Evolutionary conservation across 108 stramenopile species (phyloP), one percentile per base, ranked within the genome.

Genomic region (Cylindrotheca fusiformis): DNA sequence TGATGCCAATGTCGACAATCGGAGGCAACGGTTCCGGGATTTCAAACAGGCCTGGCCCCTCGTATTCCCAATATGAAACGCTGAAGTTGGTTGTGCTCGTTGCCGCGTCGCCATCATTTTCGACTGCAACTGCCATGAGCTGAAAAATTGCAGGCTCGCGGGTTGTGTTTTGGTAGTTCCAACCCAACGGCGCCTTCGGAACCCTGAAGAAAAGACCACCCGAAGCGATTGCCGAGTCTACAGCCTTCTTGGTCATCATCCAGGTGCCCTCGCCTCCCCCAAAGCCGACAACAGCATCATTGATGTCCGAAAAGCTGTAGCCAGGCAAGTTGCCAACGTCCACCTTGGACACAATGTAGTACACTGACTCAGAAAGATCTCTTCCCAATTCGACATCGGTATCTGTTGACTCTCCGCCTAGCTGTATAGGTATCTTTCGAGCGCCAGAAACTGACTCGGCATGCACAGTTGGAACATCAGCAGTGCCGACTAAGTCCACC

Each of bases 401-500:
- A 44, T 59, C 58, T 8, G 58, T 59, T 14, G 36, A 59, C 19
- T 36, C 21, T 4, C 58, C 58, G 21, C 36, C 36, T 4, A 59
- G 18, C 3, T 21, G 17, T 4, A 59, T 19, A 5, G 23, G 58
- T 10, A 59, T 59, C 17, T 20, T 36, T 44, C 32, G 20, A 29
- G 10, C 6, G 6, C 54, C 58, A 10, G 26, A 20, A 8, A 36
- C 36, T 22, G 21, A 4, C 8, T 17, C 36, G 12, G 36, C 58
- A 44, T 14, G 23, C 4, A 59, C 36, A 20, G 32, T 44, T 21
- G 58, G 58, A 21, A 59, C 41, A 21, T 59, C 58, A 3, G 58
- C 58, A 21, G 58, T 59, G 10, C 58, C 58, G 4, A 8, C 21
- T 28, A 59, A 4, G 4, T 36, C 21, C n/a, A 59, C 23, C 8